A percentile compares a stretch with the other conserved stretches of the same genome.
Conservation (phyloP, 768 basidiomycete genomes). For the Xerocomellus dryophilus region DNA sequence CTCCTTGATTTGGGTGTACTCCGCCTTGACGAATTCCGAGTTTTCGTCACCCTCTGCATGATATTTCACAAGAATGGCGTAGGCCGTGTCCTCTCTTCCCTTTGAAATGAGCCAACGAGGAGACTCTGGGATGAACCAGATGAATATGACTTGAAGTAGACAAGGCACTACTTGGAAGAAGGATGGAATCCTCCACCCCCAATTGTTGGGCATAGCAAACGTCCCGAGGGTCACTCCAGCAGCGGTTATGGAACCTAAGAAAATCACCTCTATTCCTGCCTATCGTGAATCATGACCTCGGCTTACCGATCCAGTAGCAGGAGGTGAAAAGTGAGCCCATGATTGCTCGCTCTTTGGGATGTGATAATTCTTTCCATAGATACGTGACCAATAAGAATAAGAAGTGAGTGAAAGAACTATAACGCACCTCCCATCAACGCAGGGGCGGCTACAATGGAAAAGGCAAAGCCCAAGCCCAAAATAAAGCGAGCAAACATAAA, state of each 20-base stretch:
- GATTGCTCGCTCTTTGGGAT: slow-evolving; percentile 11
- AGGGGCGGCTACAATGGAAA: not conserved
- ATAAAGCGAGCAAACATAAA: slow-evolving; percentile 8
- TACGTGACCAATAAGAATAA: not conserved
- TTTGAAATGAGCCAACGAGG: slow-evolving; percentile 62
- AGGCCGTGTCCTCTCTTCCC: slow-evolving; percentile 50
- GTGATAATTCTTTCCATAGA: not conserved
- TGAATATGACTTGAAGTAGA: slow-evolving; percentile 50
- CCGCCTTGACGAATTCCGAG: slow-evolving; percentile 55
- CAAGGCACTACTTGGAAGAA: slow-evolving; percentile 58
- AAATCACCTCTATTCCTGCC: not conserved
- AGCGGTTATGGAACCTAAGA: slow-evolving; percentile 28
- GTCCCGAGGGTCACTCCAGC: slow-evolving; percentile 61
- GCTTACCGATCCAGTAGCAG: slow-evolving; percentile 1
- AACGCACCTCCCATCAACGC: slow-evolving; percentile 6
- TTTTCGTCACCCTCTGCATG: slow-evolving; percentile 54
- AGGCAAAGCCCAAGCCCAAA: not conserved
- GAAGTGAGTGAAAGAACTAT: not conserved
- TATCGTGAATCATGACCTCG: not conserved
- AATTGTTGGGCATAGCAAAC: slow-evolving; percentile 53
- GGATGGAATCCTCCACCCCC: slow-evolving; percentile 64
- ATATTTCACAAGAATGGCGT: slow-evolving; percentile 48
- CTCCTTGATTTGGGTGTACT: slow-evolving; percentile 53
- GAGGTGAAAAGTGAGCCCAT: not conserved
- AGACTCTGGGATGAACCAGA: slow-evolving; percentile 60